Percentiles rank a stretch among this genome's conserved stretches.
These are phyloP conservation scores for Nothophytophthora sp. DNA, from an alignment of 352 stramenopile genomes.

Conservation along the genomic window DNA sequence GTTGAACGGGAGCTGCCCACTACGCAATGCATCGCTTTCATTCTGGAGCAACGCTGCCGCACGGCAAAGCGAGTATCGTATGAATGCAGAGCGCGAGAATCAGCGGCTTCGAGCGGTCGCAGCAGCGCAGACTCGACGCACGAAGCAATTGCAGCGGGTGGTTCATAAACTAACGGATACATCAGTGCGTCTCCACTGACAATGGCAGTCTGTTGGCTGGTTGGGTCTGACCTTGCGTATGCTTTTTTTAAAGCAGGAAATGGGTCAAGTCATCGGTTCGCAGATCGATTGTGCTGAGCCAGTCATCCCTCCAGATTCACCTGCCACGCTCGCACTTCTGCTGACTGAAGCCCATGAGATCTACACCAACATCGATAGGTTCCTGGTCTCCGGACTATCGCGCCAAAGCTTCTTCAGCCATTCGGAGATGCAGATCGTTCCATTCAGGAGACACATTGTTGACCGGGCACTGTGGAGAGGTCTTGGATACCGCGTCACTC, in stretches of 20 bases:
- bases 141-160: neutral
- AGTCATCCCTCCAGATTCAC: neutral
- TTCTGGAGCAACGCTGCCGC: neutral
- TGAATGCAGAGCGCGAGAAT: neutral
- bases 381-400: neutral
- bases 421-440: neutral
- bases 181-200: neutral
- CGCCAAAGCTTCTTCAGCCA: neutral
- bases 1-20: neutral
- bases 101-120: neutral
- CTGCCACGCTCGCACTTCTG: neutral
- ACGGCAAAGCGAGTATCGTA: neutral
- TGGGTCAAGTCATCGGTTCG: neutral
- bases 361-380: neutral
- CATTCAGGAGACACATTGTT: neutral
- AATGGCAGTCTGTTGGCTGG: no score
- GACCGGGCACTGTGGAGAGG: neutral
- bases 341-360: neutral
- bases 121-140: neutral
- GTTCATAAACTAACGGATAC: neutral
- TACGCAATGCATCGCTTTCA: neutral
- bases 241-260: neutral
- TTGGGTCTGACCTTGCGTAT: neutral
- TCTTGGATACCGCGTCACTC: neutral
- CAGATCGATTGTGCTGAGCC: neutral